These are phyloP conservation scores for Stephanocyclus meneghinianus DNA, from an alignment of 352 stramenopile species.

Conservation along the genomic window DNA sequence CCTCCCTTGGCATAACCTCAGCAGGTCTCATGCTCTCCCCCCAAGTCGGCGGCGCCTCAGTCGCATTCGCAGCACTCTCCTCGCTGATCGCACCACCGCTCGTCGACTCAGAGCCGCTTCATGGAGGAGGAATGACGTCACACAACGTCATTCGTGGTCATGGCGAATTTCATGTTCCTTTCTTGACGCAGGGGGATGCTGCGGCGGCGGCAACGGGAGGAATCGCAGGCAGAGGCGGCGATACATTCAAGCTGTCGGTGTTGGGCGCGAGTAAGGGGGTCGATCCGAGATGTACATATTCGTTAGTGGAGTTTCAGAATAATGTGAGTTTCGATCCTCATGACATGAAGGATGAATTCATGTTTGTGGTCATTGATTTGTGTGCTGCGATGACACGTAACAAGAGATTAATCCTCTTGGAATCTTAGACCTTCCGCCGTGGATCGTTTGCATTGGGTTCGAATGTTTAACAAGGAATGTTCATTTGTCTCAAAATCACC, in stretches of 20 bases:
- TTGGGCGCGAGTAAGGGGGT: slow-evolving; percentile 36
- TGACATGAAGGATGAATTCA: background rate
- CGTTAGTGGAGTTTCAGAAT: slow-evolving; percentile 59
- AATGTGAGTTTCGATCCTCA: slow-evolving; percentile 45
- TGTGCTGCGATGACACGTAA: background rate
- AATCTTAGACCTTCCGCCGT: no score
- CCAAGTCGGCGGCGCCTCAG: background rate
- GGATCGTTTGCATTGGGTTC: no score
- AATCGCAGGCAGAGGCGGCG: background rate
- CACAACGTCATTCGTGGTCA: background rate
- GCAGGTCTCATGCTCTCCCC: background rate
- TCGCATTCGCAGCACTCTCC: background rate
- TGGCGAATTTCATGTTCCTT: background rate
- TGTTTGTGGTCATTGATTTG: background rate
- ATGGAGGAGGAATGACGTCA: background rate
- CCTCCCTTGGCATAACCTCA: background rate
- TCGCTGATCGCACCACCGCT: no score
- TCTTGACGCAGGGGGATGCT: background rate
- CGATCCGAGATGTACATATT: slow-evolving; percentile 42
- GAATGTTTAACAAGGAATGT: background rate
- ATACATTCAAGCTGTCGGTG: slow-evolving; percentile 49
- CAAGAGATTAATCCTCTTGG: no score
- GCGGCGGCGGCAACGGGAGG: background rate
- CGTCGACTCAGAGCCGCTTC: background rate
- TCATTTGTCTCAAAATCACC: background rate